Evolutionary conservation across 768 basidiomycete species (phyloP), one percentile per base, ranked within the genome.

Genomic region (Megacollybia marginata): DNA sequence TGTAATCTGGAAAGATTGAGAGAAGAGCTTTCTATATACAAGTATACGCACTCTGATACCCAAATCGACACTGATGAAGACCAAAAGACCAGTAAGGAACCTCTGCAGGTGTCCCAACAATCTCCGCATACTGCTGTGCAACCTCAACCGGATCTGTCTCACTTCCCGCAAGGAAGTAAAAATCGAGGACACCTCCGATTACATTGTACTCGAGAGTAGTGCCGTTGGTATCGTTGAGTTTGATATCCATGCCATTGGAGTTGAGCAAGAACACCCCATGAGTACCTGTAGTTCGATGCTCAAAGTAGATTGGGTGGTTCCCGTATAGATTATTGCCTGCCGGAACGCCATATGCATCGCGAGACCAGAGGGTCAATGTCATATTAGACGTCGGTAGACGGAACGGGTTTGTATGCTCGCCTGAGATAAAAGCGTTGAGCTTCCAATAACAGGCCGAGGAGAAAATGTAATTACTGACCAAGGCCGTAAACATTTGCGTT

Each of bases 161-260:
- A 57, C 79, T 82, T 7, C 86, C 86, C 31, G 83, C 78, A 47
- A 89, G 66, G 67, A 92, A 88, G 69, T 88, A 85, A 55, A 89
- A 82, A 61, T 89, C 87, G 32, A 89, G 62, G 1, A 88, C 74
- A 9, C 87, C 87, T 4, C 88, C 88, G 55, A 92, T 83, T 32
- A 78, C 75, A 52, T 87, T 82, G 62, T 89, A 92, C 66, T 90
- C 83, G 51, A 87, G 62, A 3, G 76, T 63, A 8, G 71, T 69
- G 16, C 59, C 64, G 10, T 63, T 65, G 16, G 65, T 64, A 43
- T 72, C 67, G 23, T 72, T 73, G 49, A 87, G 66, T 58, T 86
- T 86, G 67, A 89, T 69, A 53, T 89, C 86, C 83, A 88, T 87
- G 0, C 86, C 86, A 54, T 85, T 79, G 9, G 83, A 79, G 59